Conservation (phyloP, 495 filamentous ascomycete species). For the Penicillium chermesinum region DNA sequence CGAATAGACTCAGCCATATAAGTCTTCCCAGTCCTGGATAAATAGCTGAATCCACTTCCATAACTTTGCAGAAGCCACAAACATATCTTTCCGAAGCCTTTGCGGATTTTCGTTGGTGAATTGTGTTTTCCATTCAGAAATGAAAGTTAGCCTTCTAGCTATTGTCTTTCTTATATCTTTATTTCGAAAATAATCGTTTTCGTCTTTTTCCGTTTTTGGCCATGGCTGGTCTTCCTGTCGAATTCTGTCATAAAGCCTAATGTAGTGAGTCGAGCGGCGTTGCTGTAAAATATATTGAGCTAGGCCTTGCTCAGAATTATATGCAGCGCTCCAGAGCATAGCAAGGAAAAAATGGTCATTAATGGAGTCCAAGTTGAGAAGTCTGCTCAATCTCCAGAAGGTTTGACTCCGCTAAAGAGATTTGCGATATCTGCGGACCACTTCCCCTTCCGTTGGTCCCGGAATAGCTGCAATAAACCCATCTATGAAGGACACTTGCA, state of each 20-base stretch:
- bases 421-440: slow-evolving; percentile 10
- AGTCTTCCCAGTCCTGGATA: slow-evolving; percentile 15
- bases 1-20: too few relatives aligned
- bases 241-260: slow-evolving; percentile 12
- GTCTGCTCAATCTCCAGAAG: slow-evolving; percentile 18
- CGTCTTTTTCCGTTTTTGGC: slow-evolving; percentile 16
- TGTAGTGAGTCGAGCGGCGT: slow-evolving; percentile 16
- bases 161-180: slow-evolving; percentile 17
- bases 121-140: slow-evolving; percentile 21
- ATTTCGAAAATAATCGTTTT: slow-evolving; percentile 20
- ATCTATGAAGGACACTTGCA: slow-evolving; percentile 9
- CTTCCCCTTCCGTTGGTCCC: slow-evolving; percentile 4
- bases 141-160: slow-evolving; percentile 22
- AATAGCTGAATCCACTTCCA: slow-evolving; percentile 20
- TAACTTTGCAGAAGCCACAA: slow-evolving; percentile 18
- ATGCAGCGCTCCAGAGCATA: slow-evolving; percentile 11
- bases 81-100: slow-evolving; percentile 21
- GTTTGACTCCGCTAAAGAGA: slow-evolving; percentile 8
- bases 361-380: slow-evolving; percentile 18
- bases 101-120: slow-evolving; percentile 9
- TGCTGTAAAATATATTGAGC: slow-evolving; percentile 13
- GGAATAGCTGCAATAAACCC: slow-evolving; percentile 14
- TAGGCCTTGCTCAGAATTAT: slow-evolving; percentile 9
- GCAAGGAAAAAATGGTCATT: slow-evolving; percentile 15
- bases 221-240: slow-evolving; percentile 13